These are phyloP conservation scores for Aspergillus sp. DNA, from an alignment of 2,329 filamentous ascomycete genomes.

Conservation along the genomic window DNA sequence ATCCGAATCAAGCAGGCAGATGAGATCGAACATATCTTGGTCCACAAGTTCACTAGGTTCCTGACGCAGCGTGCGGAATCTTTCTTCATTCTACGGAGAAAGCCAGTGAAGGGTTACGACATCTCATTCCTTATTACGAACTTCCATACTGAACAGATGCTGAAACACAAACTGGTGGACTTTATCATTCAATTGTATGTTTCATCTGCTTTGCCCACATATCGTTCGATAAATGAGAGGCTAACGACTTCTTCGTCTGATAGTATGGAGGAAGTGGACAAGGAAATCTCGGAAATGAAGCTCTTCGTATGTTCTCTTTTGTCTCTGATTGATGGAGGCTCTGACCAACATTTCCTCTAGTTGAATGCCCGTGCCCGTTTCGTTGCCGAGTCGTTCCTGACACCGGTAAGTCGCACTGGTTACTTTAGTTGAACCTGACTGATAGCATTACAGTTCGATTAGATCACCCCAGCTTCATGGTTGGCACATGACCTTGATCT, in stretches of 20 bases:
- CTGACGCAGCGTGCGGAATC: conserved; percentile 93
- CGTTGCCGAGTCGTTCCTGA: conserved; percentile 96
- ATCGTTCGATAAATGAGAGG: not conserved
- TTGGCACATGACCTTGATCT: conserved; percentile 23
- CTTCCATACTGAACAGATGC: conserved; percentile 96
- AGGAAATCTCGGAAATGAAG: conserved; percentile 99
- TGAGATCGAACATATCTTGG: conserved; percentile 96
- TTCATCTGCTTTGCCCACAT: not conserved
- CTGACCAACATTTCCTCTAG: conserved; percentile 51
- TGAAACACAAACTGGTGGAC: conserved; percentile 98
- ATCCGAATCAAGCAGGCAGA: conserved; percentile 99
- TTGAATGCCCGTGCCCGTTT: conserved; percentile 96
- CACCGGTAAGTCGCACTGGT: conserved; percentile 63
- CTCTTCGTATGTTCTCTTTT: conserved; percentile 72
- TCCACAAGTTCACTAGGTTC: conserved; percentile 98
- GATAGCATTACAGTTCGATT: conserved; percentile 32
- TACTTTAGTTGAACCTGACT: not conserved
- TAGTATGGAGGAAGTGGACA: conserved; percentile 95
- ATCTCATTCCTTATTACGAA: conserved; percentile 99
- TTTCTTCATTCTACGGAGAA: conserved; percentile 93
- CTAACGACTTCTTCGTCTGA: not conserved
- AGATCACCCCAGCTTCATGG: conserved; percentile 16
- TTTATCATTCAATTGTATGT: conserved; percentile 87
- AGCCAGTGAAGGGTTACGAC: conserved; percentile 95
- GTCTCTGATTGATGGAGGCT: not conserved